phyloP scores from a whole-genome alignment of 352 stramenopile species.

The Globisporangium rhizosaccharum region DNA sequence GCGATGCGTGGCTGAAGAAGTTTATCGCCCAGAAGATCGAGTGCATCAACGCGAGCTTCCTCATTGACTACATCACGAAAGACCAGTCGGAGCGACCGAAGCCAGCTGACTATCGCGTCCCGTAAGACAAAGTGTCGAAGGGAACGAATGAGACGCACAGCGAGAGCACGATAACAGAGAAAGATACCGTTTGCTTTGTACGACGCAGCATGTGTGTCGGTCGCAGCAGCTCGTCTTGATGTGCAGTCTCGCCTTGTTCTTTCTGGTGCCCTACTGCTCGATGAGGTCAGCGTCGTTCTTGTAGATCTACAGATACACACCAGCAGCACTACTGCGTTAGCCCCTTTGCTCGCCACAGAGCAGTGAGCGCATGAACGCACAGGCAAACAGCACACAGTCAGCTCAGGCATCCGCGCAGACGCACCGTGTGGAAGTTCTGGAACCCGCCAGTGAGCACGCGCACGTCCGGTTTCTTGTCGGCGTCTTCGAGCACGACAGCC shows the following conservation, averaged over 20 bases:
- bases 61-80: slow-evolving; percentile 86
- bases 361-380: background rate
- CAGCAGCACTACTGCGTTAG: background rate
- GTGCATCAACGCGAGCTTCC: slow-evolving; percentile 71
- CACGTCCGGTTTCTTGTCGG: slow-evolving; percentile 40
- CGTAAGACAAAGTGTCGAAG: background rate
- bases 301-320: slow-evolving; percentile 12
- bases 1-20: slow-evolving; percentile 73
- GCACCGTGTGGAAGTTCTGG: slow-evolving; percentile 56
- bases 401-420: background rate
- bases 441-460: slow-evolving; percentile 71
- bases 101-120: slow-evolving; percentile 41
- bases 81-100: slow-evolving; percentile 52
- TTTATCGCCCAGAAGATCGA: slow-evolving; percentile 54
- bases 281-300: slow-evolving; percentile 20
- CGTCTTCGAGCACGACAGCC: slow-evolving; percentile 39
- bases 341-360: background rate
- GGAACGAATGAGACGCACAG: background rate
- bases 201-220: too few relatives aligned
- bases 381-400: background rate
- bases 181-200: background rate
- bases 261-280: slow-evolving; percentile 3
- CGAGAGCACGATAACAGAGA: background rate
- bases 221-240: background rate
- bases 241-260: background rate